Percentiles rank a stretch among this genome's conserved stretches.
Conservation (phyloP, 192 early-diverging fungal genomes). For the Backusella morwellensis region DNA sequence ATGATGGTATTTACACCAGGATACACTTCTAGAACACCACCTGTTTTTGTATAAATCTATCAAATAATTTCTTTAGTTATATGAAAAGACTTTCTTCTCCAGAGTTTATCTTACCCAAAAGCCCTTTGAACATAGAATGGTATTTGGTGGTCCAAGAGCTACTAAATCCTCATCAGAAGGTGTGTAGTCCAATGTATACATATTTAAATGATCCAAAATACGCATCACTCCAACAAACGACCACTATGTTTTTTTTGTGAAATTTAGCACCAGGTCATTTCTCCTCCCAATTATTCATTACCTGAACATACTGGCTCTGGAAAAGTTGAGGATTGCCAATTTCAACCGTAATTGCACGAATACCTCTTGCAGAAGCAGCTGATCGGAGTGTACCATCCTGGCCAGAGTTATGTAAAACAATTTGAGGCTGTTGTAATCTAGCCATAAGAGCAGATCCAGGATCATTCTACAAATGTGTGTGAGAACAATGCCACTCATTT, state of each 20-base stretch:
- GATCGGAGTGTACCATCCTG: conserved; percentile 81
- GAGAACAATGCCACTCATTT: background rate
- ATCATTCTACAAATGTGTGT: conserved; percentile 46
- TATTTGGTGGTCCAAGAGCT: conserved; percentile 21
- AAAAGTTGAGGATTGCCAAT: conserved; percentile 88
- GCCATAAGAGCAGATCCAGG: conserved; percentile 68
- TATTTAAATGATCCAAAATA: conserved; percentile 59
- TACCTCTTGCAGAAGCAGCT: conserved; percentile 70
- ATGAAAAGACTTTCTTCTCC: background rate
- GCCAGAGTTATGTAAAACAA: conserved; percentile 64
- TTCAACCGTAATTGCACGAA: conserved; percentile 88
- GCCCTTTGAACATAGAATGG: conserved; percentile 35
- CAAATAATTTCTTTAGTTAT: conserved; percentile 19
- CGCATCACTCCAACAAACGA: conserved; percentile 65
- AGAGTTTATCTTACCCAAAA: conserved; percentile 25
- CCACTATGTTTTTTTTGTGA: conserved; percentile 39
- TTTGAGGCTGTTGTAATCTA: conserved; percentile 84
- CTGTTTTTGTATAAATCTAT: conserved; percentile 87
- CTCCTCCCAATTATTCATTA: conserved; percentile 24
- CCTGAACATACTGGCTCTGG: conserved; percentile 80
- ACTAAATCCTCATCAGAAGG: conserved; percentile 1
- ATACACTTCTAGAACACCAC: conserved; percentile 84
- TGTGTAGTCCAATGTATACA: conserved; percentile 44
- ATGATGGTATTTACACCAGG: conserved; percentile 82
- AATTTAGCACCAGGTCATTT: background rate